Evolutionary conservation across 2,329 filamentous ascomycete genomes (phyloP).

Genomic region (Boeremia exigua): DNA sequence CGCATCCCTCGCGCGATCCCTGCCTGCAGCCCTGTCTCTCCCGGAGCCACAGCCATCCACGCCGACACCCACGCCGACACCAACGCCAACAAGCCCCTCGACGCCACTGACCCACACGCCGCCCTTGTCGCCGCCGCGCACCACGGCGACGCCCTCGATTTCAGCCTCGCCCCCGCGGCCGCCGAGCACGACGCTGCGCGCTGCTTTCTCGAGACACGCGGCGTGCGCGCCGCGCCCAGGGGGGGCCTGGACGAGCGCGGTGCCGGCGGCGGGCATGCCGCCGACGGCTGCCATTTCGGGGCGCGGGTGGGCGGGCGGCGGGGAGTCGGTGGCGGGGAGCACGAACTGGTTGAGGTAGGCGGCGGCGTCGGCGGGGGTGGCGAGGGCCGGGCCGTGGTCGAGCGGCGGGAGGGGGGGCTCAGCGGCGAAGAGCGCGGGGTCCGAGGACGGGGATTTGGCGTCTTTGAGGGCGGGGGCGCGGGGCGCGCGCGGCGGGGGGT

Average conservation of each 20-base stretch:
- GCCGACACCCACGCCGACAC: constrained; percentile 18
- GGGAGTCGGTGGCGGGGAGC: constrained; percentile 44
- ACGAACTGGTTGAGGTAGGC: constrained; percentile 47
- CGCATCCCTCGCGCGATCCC: neutral
- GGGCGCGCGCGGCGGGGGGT: constrained; percentile 25
- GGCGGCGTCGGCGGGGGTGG: constrained; percentile 43
- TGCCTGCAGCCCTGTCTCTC: too few species aligned
- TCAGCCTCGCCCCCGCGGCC: constrained; percentile 38
- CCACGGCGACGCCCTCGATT: constrained; percentile 44
- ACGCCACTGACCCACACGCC: constrained; percentile 46
- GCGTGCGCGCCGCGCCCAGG: constrained; percentile 22
- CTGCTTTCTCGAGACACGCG: constrained; percentile 38
- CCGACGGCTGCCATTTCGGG: constrained; percentile 46
- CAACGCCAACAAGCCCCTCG: constrained; percentile 44
- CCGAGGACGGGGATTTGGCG: too few species aligned
- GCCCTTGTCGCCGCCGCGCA: constrained; percentile 41
- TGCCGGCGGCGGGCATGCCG: constrained; percentile 40
- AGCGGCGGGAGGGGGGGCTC: neutral
- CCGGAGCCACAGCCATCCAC: too few species aligned
- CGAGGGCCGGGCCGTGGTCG: constrained; percentile 43
- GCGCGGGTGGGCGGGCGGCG: constrained; percentile 38
- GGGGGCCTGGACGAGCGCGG: constrained; percentile 39
- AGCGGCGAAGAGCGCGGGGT: too few species aligned
- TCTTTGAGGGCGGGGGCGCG: constrained; percentile 1
- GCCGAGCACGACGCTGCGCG: constrained; percentile 43